Percentiles rank a stretch among this genome's conserved stretches.
Evolutionary conservation across 345 rosid species (phyloP).

Genomic region (Cochlearia excelsa): DNA sequence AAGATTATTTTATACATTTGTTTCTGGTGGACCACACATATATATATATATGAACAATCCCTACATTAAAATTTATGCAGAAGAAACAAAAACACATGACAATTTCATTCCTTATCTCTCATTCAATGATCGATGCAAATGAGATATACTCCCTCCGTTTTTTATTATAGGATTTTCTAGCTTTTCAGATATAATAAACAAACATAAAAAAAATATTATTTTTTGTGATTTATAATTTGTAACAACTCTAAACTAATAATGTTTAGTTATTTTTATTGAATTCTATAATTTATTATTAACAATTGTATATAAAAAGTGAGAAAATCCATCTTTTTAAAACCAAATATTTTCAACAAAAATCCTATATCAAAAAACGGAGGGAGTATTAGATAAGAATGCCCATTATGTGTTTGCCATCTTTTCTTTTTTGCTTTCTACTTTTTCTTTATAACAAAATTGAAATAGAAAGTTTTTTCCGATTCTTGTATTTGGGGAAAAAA

Average conservation of each 20-base stretch:
- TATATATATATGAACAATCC: slow-evolving; percentile 17
- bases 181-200: too few species aligned
- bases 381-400: slow-evolving; percentile 35
- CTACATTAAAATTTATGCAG: slow-evolving; percentile 21
- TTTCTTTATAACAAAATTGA: neutral
- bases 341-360: too few species aligned
- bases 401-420: slow-evolving; percentile 23
- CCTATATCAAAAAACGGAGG: too few species aligned
- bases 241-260: too few species aligned
- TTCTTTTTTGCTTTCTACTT: slow-evolving; percentile 17
- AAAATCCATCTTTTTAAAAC: too few species aligned
- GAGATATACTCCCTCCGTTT: too few species aligned
- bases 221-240: too few species aligned
- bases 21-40: slow-evolving; percentile 16
- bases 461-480: neutral
- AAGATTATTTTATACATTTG: neutral
- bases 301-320: too few species aligned
- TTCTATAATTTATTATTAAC: too few species aligned
- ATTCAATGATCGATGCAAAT: slow-evolving; percentile 14
- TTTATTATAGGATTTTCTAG: too few species aligned
- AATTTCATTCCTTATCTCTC: slow-evolving; percentile 38
- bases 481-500: neutral
- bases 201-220: too few species aligned
- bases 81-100: slow-evolving; percentile 35
- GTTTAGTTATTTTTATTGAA: too few species aligned